These are phyloP conservation scores for Nannochloropsis gaditana DNA, from an alignment of 108 stramenopile genomes.

Conservation along the genomic window DNA sequence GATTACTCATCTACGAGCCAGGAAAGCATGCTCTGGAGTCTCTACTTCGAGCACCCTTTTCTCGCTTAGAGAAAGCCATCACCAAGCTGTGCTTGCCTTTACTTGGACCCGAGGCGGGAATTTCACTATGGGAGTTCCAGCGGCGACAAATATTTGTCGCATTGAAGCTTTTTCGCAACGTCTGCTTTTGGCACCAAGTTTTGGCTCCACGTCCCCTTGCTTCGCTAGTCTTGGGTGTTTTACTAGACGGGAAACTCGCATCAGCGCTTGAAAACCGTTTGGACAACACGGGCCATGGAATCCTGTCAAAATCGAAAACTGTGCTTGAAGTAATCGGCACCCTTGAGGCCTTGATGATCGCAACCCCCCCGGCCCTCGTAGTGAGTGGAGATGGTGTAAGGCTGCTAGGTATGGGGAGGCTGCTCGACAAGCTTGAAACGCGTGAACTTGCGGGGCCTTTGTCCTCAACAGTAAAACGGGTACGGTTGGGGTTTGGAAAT, in stretches of 20 bases:
- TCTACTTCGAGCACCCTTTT: not conserved
- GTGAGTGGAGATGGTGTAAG: not conserved
- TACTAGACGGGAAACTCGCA: not conserved
- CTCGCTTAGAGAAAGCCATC: not conserved
- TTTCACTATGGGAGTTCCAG: not conserved
- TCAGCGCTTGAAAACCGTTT: constrained; percentile 1
- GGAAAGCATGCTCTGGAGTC: constrained; percentile 2
- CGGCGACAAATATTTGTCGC: not conserved
- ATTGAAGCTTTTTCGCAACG: not conserved
- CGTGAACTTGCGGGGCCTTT: not conserved
- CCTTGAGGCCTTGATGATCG: not conserved
- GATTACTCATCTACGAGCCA: constrained; percentile 10
- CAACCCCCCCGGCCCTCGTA: not conserved
- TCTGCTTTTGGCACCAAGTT: not conserved
- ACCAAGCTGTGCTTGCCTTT: not conserved
- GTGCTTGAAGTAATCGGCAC: not conserved
- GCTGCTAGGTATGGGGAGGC: not conserved
- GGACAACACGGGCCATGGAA: not conserved
- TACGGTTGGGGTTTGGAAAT: not conserved
- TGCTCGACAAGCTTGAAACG: constrained; percentile 17
- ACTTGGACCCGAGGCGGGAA: not conserved
- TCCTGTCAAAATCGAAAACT: not conserved
- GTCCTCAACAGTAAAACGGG: not conserved
- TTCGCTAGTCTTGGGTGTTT: not conserved
- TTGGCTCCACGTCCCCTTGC: not conserved